These are phyloP conservation scores for Eucalyptus pauciflora DNA, from an alignment of 345 rosid genomes.

Conservation along the genomic window DNA sequence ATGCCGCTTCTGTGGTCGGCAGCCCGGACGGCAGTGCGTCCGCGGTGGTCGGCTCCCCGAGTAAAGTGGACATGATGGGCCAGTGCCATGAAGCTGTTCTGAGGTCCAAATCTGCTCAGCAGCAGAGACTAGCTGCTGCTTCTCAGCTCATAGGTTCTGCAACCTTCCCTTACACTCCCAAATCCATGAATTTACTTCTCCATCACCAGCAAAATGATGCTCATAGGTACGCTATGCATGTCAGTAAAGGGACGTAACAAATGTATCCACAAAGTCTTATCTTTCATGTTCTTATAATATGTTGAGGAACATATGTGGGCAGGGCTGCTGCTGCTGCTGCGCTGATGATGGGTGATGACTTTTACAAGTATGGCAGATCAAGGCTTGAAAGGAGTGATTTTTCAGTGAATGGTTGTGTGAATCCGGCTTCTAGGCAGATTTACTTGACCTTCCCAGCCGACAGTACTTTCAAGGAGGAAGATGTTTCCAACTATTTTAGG, in stretches of 20 bases:
- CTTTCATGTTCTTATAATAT: neutral
- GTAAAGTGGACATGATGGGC: conserved; percentile 54
- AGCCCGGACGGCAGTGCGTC: neutral
- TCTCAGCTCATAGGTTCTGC: conserved; percentile 37
- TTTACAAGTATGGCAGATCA: conserved; percentile 57
- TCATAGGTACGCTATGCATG: conserved; percentile 43
- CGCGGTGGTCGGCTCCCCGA: conserved; percentile 39
- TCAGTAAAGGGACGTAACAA: neutral
- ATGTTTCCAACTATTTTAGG: conserved; percentile 89
- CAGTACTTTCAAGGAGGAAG: conserved; percentile 88
- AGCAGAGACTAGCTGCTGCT: conserved; percentile 44
- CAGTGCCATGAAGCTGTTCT: conserved; percentile 54
- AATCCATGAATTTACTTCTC: conserved; percentile 44
- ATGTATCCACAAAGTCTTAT: neutral
- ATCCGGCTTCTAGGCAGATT: conserved; percentile 94
- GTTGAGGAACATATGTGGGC: neutral
- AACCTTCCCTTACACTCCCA: conserved; percentile 59
- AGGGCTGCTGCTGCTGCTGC: conserved; percentile 42
- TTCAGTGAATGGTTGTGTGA: conserved; percentile 30
- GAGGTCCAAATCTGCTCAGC: conserved; percentile 80
- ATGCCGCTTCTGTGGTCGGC: conserved; percentile 22
- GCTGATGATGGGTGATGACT: conserved; percentile 60
- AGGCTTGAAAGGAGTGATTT: conserved; percentile 72
- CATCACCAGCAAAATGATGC: conserved; percentile 57
- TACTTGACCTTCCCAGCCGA: conserved; percentile 96